Base-by-base conservation (phyloP, 441 rosid species). In the Arabidopsis lyrata region DNA sequence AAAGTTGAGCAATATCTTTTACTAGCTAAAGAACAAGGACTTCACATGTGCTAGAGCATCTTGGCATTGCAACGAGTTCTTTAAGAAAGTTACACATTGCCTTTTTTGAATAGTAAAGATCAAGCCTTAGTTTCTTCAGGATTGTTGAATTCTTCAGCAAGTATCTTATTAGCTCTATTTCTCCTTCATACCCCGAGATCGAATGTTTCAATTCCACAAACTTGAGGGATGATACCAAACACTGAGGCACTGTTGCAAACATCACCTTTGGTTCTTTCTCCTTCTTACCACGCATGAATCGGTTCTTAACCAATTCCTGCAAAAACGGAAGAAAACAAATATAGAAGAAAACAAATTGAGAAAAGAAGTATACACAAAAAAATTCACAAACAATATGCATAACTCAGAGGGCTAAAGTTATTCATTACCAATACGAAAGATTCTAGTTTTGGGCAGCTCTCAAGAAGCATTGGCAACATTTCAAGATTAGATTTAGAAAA, bases 1-100 rank as follows among this genome's bases (percentile, higher is more conserved):
- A 32, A 32, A 0, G 35, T 32, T 6, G 0, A 32, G 35, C 35
- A 36, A 9, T 2, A 36, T 36, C 47, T 1, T 45, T 15, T 45
- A n/a, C 1, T 2, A 45, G 0, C 2, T 36, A 36, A 36, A 36
- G 41, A 9, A 36, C 41, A 45, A 45, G 20, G 20, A 45, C 27
- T 70, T 70, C 39, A 27, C 75, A 70, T 15, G 32, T 14, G 50
- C 6, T 60, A 12, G 59, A 70, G 47, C 39, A 60, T 60, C 59
- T 60, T 8, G 66, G 48, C 74, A 70, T 34, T 45, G 75, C 38
- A 60, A 36, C 0, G 39, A 59, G 1, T 59, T 70, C 0, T 35
- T 1, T 48, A 59, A 60, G 67, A 3, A 49, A 49, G 6, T 0
- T 14, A 49, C 29, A 10, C 29, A 4, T 2, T 5, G 48, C 45